Evolutionary conservation across 1,284 basidiomycete species (phyloP).

Genomic region (Marasmius sp.): DNA sequence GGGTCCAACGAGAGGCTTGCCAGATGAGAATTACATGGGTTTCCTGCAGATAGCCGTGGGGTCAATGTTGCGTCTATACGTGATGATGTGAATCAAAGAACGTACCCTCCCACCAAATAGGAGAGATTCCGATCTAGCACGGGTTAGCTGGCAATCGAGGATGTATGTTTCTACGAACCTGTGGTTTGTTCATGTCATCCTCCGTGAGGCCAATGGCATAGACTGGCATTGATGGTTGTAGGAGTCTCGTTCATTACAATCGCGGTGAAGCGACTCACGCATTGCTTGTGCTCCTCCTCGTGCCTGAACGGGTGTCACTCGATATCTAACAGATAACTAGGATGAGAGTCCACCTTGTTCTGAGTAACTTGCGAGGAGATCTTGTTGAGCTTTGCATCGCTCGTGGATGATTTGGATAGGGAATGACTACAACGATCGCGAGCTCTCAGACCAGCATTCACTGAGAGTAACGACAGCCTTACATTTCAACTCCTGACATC

Average conservation of each 20-base stretch:
- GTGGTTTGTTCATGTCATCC: constrained; percentile 80
- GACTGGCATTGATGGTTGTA: constrained; percentile 40
- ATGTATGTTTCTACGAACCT: constrained; percentile 41
- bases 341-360: constrained; percentile 50
- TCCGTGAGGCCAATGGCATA: constrained; percentile 77
- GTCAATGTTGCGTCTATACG: neutral
- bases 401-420: constrained; percentile 32
- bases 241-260: neutral
- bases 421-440: constrained; percentile 33
- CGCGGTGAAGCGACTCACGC: constrained; percentile 48
- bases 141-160: constrained; percentile 1
- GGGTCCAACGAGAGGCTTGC: constrained; percentile 36
- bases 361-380: constrained; percentile 69
- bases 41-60: constrained; percentile 43
- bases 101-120: constrained; percentile 86
- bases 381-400: constrained; percentile 58
- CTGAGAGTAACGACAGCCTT: neutral
- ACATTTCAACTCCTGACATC: neutral
- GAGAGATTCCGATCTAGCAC: constrained; percentile 75
- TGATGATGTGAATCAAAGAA: constrained; percentile 4
- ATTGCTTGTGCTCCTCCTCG: constrained; percentile 80
- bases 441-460: neutral
- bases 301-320: constrained; percentile 37
- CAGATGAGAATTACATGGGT: constrained; percentile 81
- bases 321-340: neutral